phyloP scores from a whole-genome alignment of 257 asterid species.

The Solanum tacnaense region DNA sequence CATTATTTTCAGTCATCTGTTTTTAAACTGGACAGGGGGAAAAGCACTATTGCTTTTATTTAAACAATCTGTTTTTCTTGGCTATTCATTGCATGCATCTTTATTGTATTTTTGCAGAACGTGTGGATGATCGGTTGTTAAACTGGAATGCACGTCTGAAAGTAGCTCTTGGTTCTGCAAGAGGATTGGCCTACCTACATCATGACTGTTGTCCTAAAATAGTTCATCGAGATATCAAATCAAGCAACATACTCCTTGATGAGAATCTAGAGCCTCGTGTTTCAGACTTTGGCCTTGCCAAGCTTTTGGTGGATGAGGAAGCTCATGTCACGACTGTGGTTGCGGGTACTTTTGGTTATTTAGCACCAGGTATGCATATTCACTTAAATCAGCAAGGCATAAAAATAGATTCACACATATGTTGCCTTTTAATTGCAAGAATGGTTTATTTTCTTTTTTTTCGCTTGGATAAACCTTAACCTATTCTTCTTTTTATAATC shows the following conservation, averaged over 20 bases:
- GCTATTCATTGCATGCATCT: not conserved
- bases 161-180: constrained; percentile 89
- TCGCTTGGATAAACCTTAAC: not conserved
- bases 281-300: constrained; percentile 95
- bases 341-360: constrained; percentile 94
- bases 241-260: constrained; percentile 89
- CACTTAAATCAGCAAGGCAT: not conserved
- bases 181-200: constrained; percentile 88
- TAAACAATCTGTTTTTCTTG: not conserved
- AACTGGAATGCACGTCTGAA: constrained; percentile 78
- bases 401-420: not conserved
- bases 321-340: constrained; percentile 95
- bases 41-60: not conserved
- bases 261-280: constrained; percentile 89
- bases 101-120: constrained; percentile 23
- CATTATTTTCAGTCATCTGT: not conserved
- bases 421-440: not conserved
- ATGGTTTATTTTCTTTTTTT: too few species aligned
- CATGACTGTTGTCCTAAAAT: constrained; percentile 89
- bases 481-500: not conserved
- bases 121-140: constrained; percentile 28
- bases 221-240: constrained; percentile 82
- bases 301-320: constrained; percentile 85
- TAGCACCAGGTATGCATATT: constrained; percentile 75
- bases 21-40: not conserved